phyloP scores from a whole-genome alignment of 2,329 filamentous ascomycete genomes.

The Pestalotiopsis sp. region DNA sequence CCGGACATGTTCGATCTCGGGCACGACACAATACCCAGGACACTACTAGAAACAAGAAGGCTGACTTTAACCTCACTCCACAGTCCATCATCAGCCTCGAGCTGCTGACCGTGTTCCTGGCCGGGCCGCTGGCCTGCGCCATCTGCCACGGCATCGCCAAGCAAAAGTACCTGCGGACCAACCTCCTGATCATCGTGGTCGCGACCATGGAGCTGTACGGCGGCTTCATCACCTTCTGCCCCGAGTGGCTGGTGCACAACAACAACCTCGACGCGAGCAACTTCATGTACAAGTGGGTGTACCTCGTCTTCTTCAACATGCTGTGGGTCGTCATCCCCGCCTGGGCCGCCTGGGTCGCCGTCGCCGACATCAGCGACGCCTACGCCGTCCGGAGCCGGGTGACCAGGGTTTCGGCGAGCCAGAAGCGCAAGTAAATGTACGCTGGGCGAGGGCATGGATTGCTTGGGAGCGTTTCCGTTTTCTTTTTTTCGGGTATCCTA shows the following conservation, averaged over 20 bases:
- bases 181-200: conserved; percentile 65
- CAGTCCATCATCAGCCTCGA: conserved; percentile 66
- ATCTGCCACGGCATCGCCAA: conserved; percentile 64
- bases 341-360: conserved; percentile 60
- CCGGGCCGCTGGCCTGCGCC: conserved; percentile 61
- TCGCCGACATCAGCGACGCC: conserved; percentile 57
- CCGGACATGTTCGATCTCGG: background rate
- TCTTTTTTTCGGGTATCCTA: background rate
- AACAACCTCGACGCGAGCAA: conserved; percentile 66
- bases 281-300: conserved; percentile 71
- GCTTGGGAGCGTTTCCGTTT: background rate
- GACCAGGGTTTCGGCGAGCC: conserved; percentile 30
- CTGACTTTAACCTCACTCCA: background rate
- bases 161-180: conserved; percentile 52
- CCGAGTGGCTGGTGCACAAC: conserved; percentile 68
- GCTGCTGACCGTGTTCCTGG: conserved; percentile 66
- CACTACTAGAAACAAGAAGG: background rate
- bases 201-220: conserved; percentile 70
- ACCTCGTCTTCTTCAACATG: conserved; percentile 70
- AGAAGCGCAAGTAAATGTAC: conserved; percentile 28
- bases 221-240: conserved; percentile 73
- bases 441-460: background rate
- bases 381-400: conserved; percentile 43
- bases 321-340: conserved; percentile 68
- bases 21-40: background rate